Percentiles rank a stretch among this genome's conserved stretches.
Conservation (phyloP, 331 rosid species). For the Prunus yedoensis region DNA sequence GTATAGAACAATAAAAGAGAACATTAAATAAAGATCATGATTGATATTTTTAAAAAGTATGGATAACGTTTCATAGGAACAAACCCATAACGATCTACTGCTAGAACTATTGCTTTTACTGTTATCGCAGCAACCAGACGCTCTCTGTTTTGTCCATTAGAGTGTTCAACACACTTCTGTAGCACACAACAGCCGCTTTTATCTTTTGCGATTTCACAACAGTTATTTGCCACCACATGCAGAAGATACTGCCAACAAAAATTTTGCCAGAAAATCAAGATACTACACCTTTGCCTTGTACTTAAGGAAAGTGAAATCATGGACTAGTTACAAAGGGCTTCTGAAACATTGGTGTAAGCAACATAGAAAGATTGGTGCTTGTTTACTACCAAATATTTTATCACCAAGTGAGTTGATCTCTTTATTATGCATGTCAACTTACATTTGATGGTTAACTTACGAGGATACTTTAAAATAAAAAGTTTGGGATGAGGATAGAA, state of each 20-base stretch:
- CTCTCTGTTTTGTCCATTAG: slow-evolving; percentile 36
- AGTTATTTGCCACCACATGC: slow-evolving; percentile 34
- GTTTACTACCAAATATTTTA: background rate
- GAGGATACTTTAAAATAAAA: background rate
- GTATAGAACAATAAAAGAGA: slow-evolving; percentile 14
- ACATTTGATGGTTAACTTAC: background rate
- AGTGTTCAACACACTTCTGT: slow-evolving; percentile 42
- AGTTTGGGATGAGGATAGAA: background rate
- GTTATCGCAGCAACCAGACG: slow-evolving; percentile 32
- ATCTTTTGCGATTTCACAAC: slow-evolving; percentile 45
- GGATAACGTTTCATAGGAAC: slow-evolving; percentile 11
- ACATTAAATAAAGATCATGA: slow-evolving; percentile 5
- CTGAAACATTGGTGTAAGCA: background rate
- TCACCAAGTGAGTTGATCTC: background rate
- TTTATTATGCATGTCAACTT: background rate
- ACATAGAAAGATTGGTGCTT: slow-evolving; percentile 13
- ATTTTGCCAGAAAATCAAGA: slow-evolving; percentile 2
- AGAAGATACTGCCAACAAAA: slow-evolving; percentile 47
- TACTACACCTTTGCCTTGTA: background rate
- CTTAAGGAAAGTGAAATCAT: background rate
- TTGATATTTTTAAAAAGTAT: background rate
- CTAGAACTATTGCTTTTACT: slow-evolving; percentile 28
- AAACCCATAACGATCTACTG: slow-evolving; percentile 61
- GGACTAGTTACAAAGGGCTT: background rate
- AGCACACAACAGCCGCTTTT: slow-evolving; percentile 64